Evolutionary conservation across 768 basidiomycete species (phyloP), one percentile per base, ranked within the genome.

Genomic region (Lactarius evosmus): DNA sequence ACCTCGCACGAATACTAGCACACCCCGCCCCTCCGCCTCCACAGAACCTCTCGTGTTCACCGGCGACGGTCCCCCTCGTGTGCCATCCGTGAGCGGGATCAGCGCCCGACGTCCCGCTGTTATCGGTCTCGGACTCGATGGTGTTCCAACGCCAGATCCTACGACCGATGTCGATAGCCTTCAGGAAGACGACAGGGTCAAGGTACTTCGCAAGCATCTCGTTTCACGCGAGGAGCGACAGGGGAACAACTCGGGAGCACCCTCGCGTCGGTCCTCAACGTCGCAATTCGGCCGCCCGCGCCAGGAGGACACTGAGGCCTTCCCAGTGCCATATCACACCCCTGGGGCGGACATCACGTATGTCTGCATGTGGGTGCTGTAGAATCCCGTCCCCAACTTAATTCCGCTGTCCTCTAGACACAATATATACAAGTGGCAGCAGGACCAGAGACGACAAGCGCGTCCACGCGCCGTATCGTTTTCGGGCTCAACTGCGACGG

Each of bases 381-480:
- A 32, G 22, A 25, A 38, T 55, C 50, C 11, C 11, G 12, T 12
- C n/a, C 44, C 25, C 46, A 12, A 22, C 12, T 3, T 40, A 29
- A 55, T 1, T 7, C 30, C 32, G 30, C 14, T 51, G 1, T 29
- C 52, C 1, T 6, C 34, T 66, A 91, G 89, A 19, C 94, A 96
- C 71, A 88, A 88, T 67, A 89, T 98, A 44, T 98, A 97, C 80
- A 98, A 97, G 76, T 98, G 94, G 90, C 89, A 95, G 66, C 80
- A 85, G 17, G 88, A 90, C 69, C 85, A 86, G 60, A 82, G 81
- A 29, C 83, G 86, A 61, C 80, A 78, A 19, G 78, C 75, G 14
- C 84, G 91, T 46, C 78, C 82, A 19, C 87, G 91, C 41, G 78
- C 88, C n/a, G 81, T 83, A 40, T 93, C 91, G 0, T 91, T 83